Evolutionary conservation across 495 filamentous ascomycete species (phyloP).

Genomic region (Neurospora sp.): DNA sequence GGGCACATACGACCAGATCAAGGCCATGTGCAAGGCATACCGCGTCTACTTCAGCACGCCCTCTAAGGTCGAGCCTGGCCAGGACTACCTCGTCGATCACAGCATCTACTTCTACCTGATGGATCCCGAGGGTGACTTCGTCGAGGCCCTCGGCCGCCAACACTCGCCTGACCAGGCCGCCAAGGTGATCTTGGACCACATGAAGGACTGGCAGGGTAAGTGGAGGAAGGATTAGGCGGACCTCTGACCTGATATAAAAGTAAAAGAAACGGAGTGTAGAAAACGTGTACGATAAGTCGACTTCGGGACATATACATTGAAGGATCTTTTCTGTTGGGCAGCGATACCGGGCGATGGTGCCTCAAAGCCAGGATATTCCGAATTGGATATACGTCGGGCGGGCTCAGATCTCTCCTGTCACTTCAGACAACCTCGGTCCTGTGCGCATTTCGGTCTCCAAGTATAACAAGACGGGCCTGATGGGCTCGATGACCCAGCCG

Average conservation of each 20-base stretch:
- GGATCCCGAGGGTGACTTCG: conserved; percentile 97
- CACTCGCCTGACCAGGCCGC: conserved; percentile 82
- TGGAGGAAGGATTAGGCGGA: conserved; percentile 4
- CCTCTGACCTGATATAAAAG: neutral
- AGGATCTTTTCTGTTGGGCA: neutral
- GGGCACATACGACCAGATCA: conserved; percentile 85
- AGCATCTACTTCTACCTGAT: conserved; percentile 99
- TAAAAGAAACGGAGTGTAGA: neutral
- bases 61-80: conserved; percentile 71
- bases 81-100: conserved; percentile 97
- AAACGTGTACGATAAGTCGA: neutral
- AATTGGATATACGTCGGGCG: neutral
- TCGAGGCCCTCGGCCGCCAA: conserved; percentile 91
- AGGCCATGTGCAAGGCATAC: conserved; percentile 86
- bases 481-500: neutral
- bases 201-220: conserved; percentile 77
- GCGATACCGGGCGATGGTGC: neutral
- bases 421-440: no score
- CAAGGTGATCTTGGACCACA: conserved; percentile 74
- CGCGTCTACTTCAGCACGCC: conserved; percentile 96
- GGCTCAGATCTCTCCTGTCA: neutral
- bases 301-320: neutral
- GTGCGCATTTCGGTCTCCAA: no score
- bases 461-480: no score
- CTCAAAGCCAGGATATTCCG: neutral